Percentiles rank a stretch among this genome's conserved stretches.
Conservation (phyloP, 129 eudicot genomes). For the Pseudognaphalium luteoalbum region DNA sequence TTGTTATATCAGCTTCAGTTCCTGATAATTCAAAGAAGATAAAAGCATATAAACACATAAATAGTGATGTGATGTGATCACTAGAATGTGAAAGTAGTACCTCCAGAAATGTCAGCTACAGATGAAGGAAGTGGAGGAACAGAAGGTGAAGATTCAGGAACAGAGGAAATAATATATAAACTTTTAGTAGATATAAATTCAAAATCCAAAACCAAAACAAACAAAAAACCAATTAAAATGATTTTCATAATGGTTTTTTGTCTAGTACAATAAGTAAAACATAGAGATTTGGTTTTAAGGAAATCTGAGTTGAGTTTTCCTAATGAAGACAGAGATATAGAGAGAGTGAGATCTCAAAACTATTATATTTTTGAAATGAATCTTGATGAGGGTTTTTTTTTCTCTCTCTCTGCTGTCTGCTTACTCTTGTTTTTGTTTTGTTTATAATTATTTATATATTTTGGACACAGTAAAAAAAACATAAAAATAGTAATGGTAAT, state of each 20-base stretch:
- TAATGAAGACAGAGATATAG: constrained; percentile 37
- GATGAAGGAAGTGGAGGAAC: constrained; percentile 39
- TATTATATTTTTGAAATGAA: constrained; percentile 28
- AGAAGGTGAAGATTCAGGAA: constrained; percentile 45
- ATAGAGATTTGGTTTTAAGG: constrained; percentile 37
- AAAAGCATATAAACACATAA: neutral
- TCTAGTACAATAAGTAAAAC: constrained; percentile 18
- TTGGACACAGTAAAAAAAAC: constrained; percentile 18
- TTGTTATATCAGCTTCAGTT: constrained; percentile 18
- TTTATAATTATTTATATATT: neutral
- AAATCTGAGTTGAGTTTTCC: constrained; percentile 31
- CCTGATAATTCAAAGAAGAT: constrained; percentile 29
- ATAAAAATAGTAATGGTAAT: neutral
- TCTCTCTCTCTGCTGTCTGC: constrained; percentile 39
- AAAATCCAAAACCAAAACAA: constrained; percentile 31
- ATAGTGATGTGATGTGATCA: neutral
- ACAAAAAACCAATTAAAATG: constrained; percentile 21
- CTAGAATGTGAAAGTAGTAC: constrained; percentile 18
- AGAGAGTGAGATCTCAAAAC: constrained; percentile 37
- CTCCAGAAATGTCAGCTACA: constrained; percentile 56
- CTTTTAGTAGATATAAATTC: constrained; percentile 27
- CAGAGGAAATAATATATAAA: constrained; percentile 23
- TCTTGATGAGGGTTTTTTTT: constrained; percentile 33
- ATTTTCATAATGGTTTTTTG: constrained; percentile 19
- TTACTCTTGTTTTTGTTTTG: constrained; percentile 20